Base-by-base conservation (phyloP, 23 red algal genomes). In the Pyropia yezoensis region DNA sequence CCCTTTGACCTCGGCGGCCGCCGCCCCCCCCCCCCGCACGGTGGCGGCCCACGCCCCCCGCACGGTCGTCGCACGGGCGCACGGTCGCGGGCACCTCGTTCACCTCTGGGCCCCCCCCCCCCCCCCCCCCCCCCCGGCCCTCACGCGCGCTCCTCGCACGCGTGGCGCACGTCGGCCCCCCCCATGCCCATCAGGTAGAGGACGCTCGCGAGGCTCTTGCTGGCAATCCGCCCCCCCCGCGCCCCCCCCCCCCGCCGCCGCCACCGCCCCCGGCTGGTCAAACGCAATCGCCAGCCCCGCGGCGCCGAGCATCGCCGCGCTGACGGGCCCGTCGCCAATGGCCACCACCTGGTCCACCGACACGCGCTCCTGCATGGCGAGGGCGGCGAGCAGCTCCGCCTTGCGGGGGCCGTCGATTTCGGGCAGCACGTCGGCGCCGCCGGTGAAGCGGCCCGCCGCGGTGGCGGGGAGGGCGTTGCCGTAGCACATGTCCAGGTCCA, bases 311-410 rank as follows among this genome's bases (percentile, higher is more conserved):
- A 98, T 91, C 65, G 85, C 73, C 14, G 78, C 60, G 47, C 73
- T 82, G 14, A 98, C 94, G 7, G 94, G 94, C 30, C 94, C 94
- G 54, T 98, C 94, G 15, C 94, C 94, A 17, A 98, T 80, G 4
- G 86, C 94, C 63, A 98, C 73, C 16, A 98, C 66, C 30, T 98
- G 94, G 52, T 98, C 94, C 23, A 59, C 54, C 26, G 74, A 62
- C 57, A 91, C 76, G 24, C 72, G 58, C 67, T 98, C 94, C 59
- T 90, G 94, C 94, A 98, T 98, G 7, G 81, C 77, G 22, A 98
- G 65, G 80, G 91, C 91, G 11, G 66, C 33, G 45, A 91, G 66
- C 3, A 98, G 78, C 16, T 98, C 94, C 30, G 80, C 77, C 63
- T 98, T 98, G 27, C 94, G 66, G n/a, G 79, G 70, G 33, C 75